phyloP scores from a whole-genome alignment of 345 rosid species.

The Dovyalis caffra region DNA sequence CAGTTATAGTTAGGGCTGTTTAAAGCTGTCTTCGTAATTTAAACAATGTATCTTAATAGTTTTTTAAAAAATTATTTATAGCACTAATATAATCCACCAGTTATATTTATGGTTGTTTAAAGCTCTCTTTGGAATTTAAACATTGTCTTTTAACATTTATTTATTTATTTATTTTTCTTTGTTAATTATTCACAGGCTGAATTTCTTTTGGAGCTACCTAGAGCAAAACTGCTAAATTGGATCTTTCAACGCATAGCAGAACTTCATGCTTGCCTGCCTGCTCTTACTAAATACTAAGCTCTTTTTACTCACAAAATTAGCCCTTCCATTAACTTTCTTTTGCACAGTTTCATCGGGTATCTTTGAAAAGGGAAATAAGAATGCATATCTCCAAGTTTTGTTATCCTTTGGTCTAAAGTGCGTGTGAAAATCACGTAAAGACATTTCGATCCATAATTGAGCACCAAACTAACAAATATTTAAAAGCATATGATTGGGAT shows the following conservation, averaged over 20 bases:
- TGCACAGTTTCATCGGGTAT: not conserved
- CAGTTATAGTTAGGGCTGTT: not conserved
- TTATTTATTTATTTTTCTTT: not conserved
- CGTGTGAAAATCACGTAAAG: not conserved
- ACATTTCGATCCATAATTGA: not conserved
- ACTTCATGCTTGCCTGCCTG: slow-evolving; percentile 77
- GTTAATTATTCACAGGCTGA: slow-evolving; percentile 63
- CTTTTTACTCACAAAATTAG: not conserved
- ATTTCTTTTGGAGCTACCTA: slow-evolving; percentile 88
- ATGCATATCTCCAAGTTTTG: not conserved
- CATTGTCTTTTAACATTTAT: not conserved
- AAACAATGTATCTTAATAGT: too few relatives aligned
- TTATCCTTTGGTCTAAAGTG: not conserved
- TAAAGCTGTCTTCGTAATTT: too few relatives aligned
- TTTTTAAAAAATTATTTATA: too few relatives aligned
- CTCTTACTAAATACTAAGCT: slow-evolving; percentile 69
- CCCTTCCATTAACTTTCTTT: not conserved
- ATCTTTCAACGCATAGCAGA: slow-evolving; percentile 89
- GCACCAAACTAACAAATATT: not conserved
- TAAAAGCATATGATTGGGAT: not conserved
- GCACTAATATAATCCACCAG: too few relatives aligned
- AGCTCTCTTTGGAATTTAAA: not conserved
- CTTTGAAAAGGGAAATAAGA: not conserved
- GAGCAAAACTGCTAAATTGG: slow-evolving; percentile 86
- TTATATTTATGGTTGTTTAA: too few relatives aligned